Evolutionary conservation across 116 monocot genomes (phyloP), one percentile per base, ranked within the genome.

Genomic region (Phalaenopsis hybrid): DNA sequence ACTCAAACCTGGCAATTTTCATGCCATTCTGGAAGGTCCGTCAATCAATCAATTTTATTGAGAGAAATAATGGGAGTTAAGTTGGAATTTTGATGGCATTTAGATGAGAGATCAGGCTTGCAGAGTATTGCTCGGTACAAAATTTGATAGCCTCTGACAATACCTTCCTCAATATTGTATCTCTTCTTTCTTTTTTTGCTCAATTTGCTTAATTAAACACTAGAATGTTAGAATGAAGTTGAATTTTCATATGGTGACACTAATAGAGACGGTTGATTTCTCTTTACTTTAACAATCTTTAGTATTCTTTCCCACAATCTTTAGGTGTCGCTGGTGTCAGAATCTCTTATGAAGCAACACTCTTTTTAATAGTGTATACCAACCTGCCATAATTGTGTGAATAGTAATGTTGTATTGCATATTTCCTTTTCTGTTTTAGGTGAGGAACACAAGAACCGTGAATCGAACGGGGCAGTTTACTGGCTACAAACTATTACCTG

Each of bases 381-480:
- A 41, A 37, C 37, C 37, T 72, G 72, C 37, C 37, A 72, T 72
- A 72, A 72, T 55, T 55, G 37, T 63, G 21, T 63, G 20, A 72
- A 72, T 45, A 21, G 48, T 25, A 34, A n/a, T 74, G 3, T 52
- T 55, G 28, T 51, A 21, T 58, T 57, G 55, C 50, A 16, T 59
- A 8, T 59, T 15, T 21, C 34, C 20, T 51, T 77, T 74, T 84
- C 85, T 43, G 79, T 76, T 67, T 83, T 90, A 98, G 98, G 84
- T 98, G 68, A 93, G 95, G 81, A 98, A 98, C 80, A 98, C 98
- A 81, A 90, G 98, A 87, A 90, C 88, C 79, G 98, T 98, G 52
- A 98, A 98, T 85, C 91, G 98, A 57, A 95, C 89, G 11, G 98
- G 98, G 8, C 98, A 98, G 75, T 95, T 93, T 79, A 98, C 98